Evolutionary conservation across 2,329 filamentous ascomycete species (phyloP), one percentile per base, ranked within the genome.

Genomic region (Xylariaceae sp.): DNA sequence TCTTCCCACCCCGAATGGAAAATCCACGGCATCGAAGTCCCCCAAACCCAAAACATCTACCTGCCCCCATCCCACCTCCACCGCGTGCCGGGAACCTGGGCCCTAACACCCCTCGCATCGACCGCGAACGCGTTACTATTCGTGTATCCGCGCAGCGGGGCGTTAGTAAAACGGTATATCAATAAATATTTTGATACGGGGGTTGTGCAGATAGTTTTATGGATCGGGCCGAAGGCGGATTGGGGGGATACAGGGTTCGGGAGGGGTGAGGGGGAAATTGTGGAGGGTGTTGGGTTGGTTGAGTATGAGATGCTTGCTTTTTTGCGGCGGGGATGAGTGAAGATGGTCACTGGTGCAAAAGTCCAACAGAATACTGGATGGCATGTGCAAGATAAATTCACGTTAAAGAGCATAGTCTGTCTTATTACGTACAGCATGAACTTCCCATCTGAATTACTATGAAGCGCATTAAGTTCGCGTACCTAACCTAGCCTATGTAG

Each of bases 11-110:
- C n/a, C n/a, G n/a, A n/a, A n/a, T n/a, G 61, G 57, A 58, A 57
- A 52, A 58, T 66, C 34, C 62, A 67, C 55, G 65, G 65, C 13
- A 63, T 65, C 53, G 65, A 67, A 56, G 61, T 67, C 6, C 35
- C 52, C 37, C 45, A 7, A 3, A 23, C 52, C 9, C 53, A 61
- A 9, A 66, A 62, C 48, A 34, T 50, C 39, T 57, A 65, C 30
- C 61, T 67, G 0, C 65, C 65, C 3, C 58, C 60, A 9, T 59
- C 64, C 55, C 59, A 61, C 59, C 52, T 64, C 48, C 61, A 55
- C 58, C 70, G 65, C 3, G 73, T 75, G 2, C 64, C 65, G 0
- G 72, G 73, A 2, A 73, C 72, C 2, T 73, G 71, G 71, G 65
- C 69, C 0, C 37, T 74, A 64, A 10, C 11, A 48, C 6, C 65